Percentiles rank a stretch among this genome's conserved stretches.
Conservation (phyloP, 2,329 filamentous ascomycete genomes). For the Ascochyta lentis region DNA sequence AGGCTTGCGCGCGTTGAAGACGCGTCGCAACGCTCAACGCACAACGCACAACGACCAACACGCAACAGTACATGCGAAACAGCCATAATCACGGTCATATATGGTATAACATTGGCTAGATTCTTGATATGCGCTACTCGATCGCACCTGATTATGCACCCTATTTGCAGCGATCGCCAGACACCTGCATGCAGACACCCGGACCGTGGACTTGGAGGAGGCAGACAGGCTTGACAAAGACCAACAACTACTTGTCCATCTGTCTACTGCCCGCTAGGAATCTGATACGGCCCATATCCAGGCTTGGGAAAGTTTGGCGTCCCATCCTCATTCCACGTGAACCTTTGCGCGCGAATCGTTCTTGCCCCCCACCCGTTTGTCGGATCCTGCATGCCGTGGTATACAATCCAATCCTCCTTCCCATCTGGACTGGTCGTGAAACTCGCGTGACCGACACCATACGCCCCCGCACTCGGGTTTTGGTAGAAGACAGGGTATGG, state of each 20-base stretch:
- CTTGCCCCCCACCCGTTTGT: slow-evolving; percentile 55
- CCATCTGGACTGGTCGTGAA: slow-evolving; percentile 58
- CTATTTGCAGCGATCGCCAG: too few species aligned
- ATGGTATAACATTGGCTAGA: too few species aligned
- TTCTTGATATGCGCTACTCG: too few species aligned
- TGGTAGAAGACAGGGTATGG: slow-evolving; percentile 57
- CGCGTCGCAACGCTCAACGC: too few species aligned
- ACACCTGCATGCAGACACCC: too few species aligned
- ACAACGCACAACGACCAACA: too few species aligned
- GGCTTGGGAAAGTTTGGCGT: slow-evolving; percentile 57
- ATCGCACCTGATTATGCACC: too few species aligned
- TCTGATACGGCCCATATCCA: slow-evolving; percentile 56
- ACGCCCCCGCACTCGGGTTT: slow-evolving; percentile 53
- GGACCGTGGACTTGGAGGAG: too few species aligned
- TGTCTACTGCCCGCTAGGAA: slow-evolving; percentile 38
- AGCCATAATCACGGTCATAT: too few species aligned
- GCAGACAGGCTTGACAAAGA: too few species aligned
- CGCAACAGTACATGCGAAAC: too few species aligned
- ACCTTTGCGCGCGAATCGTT: slow-evolving; percentile 58
- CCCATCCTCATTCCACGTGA: slow-evolving; percentile 57
- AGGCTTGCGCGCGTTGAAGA: too few species aligned
- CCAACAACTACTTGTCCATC: background rate
- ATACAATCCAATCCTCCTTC: slow-evolving; percentile 59
- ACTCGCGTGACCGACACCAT: slow-evolving; percentile 60
- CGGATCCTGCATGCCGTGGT: slow-evolving; percentile 60